A percentile compares a stretch with the other conserved stretches of the same genome.
Conservation (phyloP, 139 green algal species). For the Raphidocelis subcapitata region DNA sequence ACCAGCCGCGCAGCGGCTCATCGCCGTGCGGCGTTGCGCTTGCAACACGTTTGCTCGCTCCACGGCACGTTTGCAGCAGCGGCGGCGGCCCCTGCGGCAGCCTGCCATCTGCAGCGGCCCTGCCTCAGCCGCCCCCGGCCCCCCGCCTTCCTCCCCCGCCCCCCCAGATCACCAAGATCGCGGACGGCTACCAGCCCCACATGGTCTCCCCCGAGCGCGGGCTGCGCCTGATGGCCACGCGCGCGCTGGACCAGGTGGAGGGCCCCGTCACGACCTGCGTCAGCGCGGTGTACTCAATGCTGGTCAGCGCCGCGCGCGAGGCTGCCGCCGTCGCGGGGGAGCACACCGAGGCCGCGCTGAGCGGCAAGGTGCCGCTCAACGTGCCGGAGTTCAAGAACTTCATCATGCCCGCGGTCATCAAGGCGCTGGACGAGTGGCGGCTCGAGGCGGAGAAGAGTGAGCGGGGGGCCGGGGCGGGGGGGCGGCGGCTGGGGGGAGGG, state of each 20-base stretch:
- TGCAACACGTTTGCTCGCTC: too few species aligned
- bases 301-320: conserved; percentile 59
- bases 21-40: too few species aligned
- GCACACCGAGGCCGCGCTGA: conserved; percentile 54
- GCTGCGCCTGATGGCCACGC: conserved; percentile 69
- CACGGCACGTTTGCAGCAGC: too few species aligned
- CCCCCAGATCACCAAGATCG: conserved; percentile 68
- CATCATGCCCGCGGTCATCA: conserved; percentile 64
- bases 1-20: too few species aligned
- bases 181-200: conserved; percentile 88
- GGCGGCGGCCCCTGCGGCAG: too few species aligned
- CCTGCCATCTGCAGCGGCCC: too few species aligned
- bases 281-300: conserved; percentile 62
- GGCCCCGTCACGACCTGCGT: conserved; percentile 66
- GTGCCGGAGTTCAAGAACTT: conserved; percentile 84
- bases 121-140: too few species aligned
- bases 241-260: conserved; percentile 60
- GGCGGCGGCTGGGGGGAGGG: not conserved
- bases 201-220: conserved; percentile 87
- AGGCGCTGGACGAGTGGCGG: conserved; percentile 80
- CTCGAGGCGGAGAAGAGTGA: conserved; percentile 55
- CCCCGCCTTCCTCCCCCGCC: not conserved
- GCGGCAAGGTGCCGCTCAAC: conserved; percentile 58
- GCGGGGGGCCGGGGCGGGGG: not conserved
- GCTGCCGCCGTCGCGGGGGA: conserved; percentile 57